Evolutionary conservation across 169 alveolate genomes (phyloP), one percentile per base, ranked within the genome.

Genomic region (Eimeria sp.): DNA sequence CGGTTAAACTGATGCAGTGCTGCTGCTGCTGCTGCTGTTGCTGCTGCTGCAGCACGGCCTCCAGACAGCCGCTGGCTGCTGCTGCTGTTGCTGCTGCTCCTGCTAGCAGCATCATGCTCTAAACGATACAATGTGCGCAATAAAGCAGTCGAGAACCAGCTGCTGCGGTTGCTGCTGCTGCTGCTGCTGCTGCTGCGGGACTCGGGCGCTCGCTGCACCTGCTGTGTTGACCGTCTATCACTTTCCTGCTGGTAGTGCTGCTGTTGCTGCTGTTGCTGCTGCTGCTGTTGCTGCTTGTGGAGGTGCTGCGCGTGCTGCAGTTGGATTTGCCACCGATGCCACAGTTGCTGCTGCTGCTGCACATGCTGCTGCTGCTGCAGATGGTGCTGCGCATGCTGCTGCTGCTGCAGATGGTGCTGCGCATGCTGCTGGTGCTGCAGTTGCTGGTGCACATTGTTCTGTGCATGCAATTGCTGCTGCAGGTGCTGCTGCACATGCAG

Each of bases 111-210:
- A 27, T n/a, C 18, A 25, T 70, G 45, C 40, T 70, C 45, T 27
- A 70, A 27, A 18, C 80, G 80, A 40, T 40, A 1, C 22, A 70
- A 40, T 10, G 80, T 40, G 1, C 80, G 80, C 27, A 2, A 25
- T 40, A 70, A 40, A 70, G 80, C 20, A 0, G 18, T 40, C 16
- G 80, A n/a, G 27, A 70, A 70, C 47, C 16, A 16, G 80, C 47
- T 70, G 80, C 80, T 70, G 72, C 72, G 1, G 25, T 20, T 18
- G 72, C 72, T 61, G 80, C 80, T 70, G 80, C 80, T 70, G 80
- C 80, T 70, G 40, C 27, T 18, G 80, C 80, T 70, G 80, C 80
- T 70, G 80, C 80, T 70, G 80, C 80, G 47, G 80, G 80, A n/a
- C 11, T 27, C 27, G 47, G 20, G 27, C 20, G 80, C 10, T 5